Evolutionary conservation across 345 rosid species (phyloP), one percentile per base, ranked within the genome.

Genomic region (Citrus medica): DNA sequence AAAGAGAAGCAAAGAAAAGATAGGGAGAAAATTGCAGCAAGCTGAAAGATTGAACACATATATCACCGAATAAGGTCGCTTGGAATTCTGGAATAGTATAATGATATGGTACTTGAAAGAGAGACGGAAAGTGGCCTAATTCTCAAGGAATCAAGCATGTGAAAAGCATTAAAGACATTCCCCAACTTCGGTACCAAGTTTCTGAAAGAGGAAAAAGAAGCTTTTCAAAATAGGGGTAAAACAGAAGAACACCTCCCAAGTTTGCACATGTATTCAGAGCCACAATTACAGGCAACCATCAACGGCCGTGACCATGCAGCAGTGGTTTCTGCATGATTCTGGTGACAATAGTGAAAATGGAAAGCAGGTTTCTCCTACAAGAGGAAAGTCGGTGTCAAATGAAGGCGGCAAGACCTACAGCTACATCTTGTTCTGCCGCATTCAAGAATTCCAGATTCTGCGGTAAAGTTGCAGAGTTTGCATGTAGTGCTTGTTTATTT

Each of bases 401-500:
- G 70, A 53, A 71, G 80, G 61, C 46, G 9, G 70, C 68, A 69
- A 80, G 33, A 67, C 32, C 53, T 16, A 12, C 58, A 5, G 51
- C 63, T 71, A 5, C 63, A 61, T 53, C 67, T 28, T 69, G 67
- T 68, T 53, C 75, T 65, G 32, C 75, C 0, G 55, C 40, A 67
- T 64, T 37, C 28, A 67, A 80, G 38, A 69, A 78, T 64, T 21
- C 78, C 17, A 62, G 55, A 38, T 63, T 85, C 69, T 79, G 46
- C 58, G 17, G 85, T 63, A 83, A 69, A 60, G 84, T 87, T 8
- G 73, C 75, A 3, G 92, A 88, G 60, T 85, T 82, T 24, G 83
- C 84, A 77, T 92, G 91, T 77, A 85, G 89, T 73, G 82, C 83
- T 75, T 92, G 93, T 59, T 80, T 88, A 32, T 85, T 85, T 78